These are phyloP conservation scores for Yarrowia sp. DNA, from an alignment of 805 yeast genomes.

Conservation along the genomic window DNA sequence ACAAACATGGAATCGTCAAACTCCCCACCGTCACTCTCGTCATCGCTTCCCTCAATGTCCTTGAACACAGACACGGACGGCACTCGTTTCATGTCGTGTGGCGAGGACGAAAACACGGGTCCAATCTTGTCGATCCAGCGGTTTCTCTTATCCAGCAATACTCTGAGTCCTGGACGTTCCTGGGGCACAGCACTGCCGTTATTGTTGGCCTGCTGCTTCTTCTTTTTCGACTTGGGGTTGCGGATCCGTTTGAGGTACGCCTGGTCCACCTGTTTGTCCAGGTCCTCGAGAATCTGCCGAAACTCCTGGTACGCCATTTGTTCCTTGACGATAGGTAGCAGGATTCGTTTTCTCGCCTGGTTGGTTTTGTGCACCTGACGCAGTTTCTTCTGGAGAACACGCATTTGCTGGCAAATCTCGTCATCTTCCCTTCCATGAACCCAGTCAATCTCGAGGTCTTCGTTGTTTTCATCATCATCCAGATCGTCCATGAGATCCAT, in stretches of 20 bases:
- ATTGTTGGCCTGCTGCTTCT: slow-evolving; percentile 50
- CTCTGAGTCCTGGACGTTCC: slow-evolving; percentile 68
- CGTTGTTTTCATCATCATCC: slow-evolving; percentile 44
- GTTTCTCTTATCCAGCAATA: slow-evolving; percentile 80
- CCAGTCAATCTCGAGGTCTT: slow-evolving; percentile 70
- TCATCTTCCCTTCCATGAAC: slow-evolving; percentile 85
- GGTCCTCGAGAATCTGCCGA: slow-evolving; percentile 84
- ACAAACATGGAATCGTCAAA: slow-evolving; percentile 39
- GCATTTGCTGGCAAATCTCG: slow-evolving; percentile 84
- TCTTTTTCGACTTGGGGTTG: slow-evolving; percentile 71
- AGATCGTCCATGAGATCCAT: slow-evolving; percentile 40
- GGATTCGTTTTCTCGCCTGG: slow-evolving; percentile 65
- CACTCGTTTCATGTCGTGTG: slow-evolving; percentile 74
- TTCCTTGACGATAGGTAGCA: slow-evolving; percentile 79
- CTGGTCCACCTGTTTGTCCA: slow-evolving; percentile 96
- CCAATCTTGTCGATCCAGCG: slow-evolving; percentile 94
- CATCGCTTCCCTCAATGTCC: slow-evolving; percentile 55
- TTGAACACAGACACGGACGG: slow-evolving; percentile 69
- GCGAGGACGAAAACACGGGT: slow-evolving; percentile 70
- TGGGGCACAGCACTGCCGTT: slow-evolving; percentile 25
- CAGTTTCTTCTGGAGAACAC: slow-evolving; percentile 73
- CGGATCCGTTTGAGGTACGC: slow-evolving; percentile 84
- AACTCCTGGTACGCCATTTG: slow-evolving; percentile 96
- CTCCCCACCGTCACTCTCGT: slow-evolving; percentile 53
- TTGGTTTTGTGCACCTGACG: slow-evolving; percentile 67